Base-by-base conservation (phyloP, 2,329 filamentous ascomycete genomes). In the Bipolaris cookei region DNA sequence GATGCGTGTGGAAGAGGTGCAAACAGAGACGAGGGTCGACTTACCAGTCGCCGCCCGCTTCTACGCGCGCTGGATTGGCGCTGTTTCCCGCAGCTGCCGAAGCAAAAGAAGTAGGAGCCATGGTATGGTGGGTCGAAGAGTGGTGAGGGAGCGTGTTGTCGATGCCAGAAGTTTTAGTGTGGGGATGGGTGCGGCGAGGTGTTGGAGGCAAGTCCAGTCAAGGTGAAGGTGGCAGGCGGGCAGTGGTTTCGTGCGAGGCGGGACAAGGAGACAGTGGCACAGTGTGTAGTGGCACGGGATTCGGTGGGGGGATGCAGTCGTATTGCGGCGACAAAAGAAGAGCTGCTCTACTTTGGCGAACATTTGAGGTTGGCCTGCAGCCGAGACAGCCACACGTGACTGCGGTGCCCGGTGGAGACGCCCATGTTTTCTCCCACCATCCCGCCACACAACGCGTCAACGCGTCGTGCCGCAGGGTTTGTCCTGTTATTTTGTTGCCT, bases 51-150 rank as follows among this genome's bases (percentile, higher is more conserved):
- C 70, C 76, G 61, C 68, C 70, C 37, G 77, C 71, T 25, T 82
- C 80, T 70, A 71, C 61, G 58, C 80, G 80, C 66, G 77, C 67
- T 59, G 75, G 66, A 66, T 69, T 76, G 55, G 76, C 66, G 61
- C 67, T 78, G 70, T 68, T 80, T 66, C 76, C 79, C 58, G 80
- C 80, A 16, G 81, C 81, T 55, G 80, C 80, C 56, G 80, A 82
- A 65, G 81, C 81, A 69, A 83, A 83, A 56, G 80, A 80, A 50
- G 80, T 77, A 62, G 80, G 80, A 63, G 79, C 79, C 80, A 82
- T 81, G 48, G 48, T 64, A 62, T 65, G 38, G 54, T 57, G 54
- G 58, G 45, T 49, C 35, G 30, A 14, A 54, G 61, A 54, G 63
- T 55, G 58, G 35, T 57, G 58, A 39, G 62, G 62, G 56, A 63